Evolutionary conservation across 2,329 filamentous ascomycete species (phyloP).

Genomic region (Fusarium papillatum): DNA sequence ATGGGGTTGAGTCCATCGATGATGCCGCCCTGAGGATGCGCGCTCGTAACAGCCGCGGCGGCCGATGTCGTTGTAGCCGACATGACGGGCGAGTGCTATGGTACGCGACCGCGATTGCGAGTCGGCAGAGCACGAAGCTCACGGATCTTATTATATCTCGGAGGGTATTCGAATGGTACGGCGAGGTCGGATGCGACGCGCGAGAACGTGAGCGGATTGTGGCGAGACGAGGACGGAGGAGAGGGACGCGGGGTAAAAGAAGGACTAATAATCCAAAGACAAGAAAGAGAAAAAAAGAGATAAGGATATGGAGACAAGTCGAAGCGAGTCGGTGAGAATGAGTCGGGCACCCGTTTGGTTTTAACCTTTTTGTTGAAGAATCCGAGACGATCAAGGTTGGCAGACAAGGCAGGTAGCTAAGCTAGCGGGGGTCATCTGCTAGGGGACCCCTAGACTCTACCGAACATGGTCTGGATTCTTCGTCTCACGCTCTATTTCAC

Average conservation of each 20-base stretch:
- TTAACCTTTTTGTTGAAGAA: constrained; percentile 4
- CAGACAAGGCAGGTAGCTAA: neutral
- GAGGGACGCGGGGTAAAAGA: neutral
- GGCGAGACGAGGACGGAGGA: neutral
- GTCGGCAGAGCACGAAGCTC: neutral
- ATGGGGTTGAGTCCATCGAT: constrained; percentile 80
- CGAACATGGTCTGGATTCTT: neutral
- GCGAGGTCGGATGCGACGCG: neutral
- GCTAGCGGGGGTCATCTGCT: constrained; percentile 6
- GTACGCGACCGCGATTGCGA: neutral
- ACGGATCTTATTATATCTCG: neutral
- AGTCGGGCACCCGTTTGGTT: neutral
- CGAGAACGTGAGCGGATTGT: neutral
- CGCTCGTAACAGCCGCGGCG: constrained; percentile 48
- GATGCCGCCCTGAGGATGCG: constrained; percentile 69
- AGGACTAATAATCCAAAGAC: neutral
- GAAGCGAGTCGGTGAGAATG: constrained; percentile 10
- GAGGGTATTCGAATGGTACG: neutral
- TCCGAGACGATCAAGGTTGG: constrained; percentile 3
- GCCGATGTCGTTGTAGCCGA: constrained; percentile 43
- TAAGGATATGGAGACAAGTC: neutral
- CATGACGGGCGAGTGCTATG: constrained; percentile 22
- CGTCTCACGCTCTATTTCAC: neutral
- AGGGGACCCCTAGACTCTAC: constrained; percentile 3
- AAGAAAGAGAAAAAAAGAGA: neutral